These are phyloP conservation scores for Dysphania ambrosioides DNA, from an alignment of 148 eudicot genomes.

Conservation along the genomic window DNA sequence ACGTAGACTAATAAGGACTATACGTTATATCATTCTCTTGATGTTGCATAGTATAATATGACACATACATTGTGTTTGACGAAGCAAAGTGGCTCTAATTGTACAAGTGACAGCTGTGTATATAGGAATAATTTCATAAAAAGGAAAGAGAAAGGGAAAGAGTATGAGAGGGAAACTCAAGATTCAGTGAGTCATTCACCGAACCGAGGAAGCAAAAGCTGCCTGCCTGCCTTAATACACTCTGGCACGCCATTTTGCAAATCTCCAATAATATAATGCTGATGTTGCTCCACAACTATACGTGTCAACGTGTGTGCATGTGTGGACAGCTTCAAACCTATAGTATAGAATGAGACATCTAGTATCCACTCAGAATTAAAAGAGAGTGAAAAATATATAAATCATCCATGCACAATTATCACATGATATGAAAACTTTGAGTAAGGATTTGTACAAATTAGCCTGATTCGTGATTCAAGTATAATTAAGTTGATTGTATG, in stretches of 20 bases:
- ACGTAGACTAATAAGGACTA: neutral
- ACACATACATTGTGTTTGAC: neutral
- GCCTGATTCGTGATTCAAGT: no score
- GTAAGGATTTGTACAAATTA: neutral
- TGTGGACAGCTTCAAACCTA: neutral
- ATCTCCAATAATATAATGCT: neutral
- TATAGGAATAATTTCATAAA: neutral
- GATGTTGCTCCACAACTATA: slow-evolving; percentile 25
- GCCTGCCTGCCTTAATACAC: slow-evolving; percentile 11
- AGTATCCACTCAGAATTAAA: neutral
- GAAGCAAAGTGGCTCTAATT: neutral
- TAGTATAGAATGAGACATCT: no score
- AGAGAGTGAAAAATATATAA: neutral
- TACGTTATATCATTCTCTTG: neutral
- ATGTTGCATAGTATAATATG: neutral
- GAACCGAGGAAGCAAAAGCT: slow-evolving; percentile 12
- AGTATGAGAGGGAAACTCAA: neutral
- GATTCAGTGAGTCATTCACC: neutral
- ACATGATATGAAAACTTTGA: neutral
- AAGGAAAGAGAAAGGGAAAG: neutral
- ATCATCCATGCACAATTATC: slow-evolving; percentile 7
- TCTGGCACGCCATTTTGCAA: slow-evolving; percentile 21
- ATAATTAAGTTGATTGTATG: no score
- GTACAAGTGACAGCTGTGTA: neutral
- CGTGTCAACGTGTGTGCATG: slow-evolving; percentile 21